These are phyloP conservation scores for Leucocoprinus gongylophorus DNA, from an alignment of 1,284 basidiomycete species.

Conservation along the genomic window DNA sequence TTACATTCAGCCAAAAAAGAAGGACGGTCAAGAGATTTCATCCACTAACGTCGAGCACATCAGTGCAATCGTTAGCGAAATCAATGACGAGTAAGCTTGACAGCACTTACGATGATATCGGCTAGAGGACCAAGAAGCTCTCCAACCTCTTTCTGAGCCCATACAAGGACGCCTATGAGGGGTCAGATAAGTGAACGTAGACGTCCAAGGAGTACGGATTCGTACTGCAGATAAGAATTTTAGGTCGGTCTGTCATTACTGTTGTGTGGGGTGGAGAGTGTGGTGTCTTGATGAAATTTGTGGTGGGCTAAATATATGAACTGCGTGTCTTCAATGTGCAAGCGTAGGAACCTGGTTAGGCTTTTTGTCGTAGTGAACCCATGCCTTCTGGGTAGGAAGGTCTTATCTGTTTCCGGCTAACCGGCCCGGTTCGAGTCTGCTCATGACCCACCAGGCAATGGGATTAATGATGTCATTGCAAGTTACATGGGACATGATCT, in stretches of 20 bases:
- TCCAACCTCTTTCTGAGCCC: slow-evolving; percentile 73
- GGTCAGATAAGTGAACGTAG: neutral
- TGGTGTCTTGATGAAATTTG: neutral
- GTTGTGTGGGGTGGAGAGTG: neutral
- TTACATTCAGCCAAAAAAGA: slow-evolving; percentile 64
- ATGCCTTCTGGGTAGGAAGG: too few relatives aligned
- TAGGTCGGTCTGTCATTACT: slow-evolving; percentile 30
- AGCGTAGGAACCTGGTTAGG: too few relatives aligned
- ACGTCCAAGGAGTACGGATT: neutral
- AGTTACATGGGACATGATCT: too few relatives aligned
- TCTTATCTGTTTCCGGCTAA: too few relatives aligned
- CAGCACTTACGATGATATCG: slow-evolving; percentile 63
- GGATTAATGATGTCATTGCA: too few relatives aligned
- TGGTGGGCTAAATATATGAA: neutral
- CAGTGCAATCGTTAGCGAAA: neutral
- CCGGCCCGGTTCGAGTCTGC: too few relatives aligned
- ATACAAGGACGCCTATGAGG: slow-evolving; percentile 57
- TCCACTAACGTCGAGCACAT: slow-evolving; percentile 33
- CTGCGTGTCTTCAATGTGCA: neutral
- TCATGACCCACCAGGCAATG: too few relatives aligned
- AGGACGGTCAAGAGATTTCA: slow-evolving; percentile 59
- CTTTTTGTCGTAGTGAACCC: too few relatives aligned
- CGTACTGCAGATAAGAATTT: slow-evolving; percentile 40
- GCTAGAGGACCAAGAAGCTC: slow-evolving; percentile 61
- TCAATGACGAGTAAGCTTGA: neutral